These are phyloP conservation scores for Pelargonium australe DNA, from an alignment of 441 rosid genomes.

Conservation along the genomic window DNA sequence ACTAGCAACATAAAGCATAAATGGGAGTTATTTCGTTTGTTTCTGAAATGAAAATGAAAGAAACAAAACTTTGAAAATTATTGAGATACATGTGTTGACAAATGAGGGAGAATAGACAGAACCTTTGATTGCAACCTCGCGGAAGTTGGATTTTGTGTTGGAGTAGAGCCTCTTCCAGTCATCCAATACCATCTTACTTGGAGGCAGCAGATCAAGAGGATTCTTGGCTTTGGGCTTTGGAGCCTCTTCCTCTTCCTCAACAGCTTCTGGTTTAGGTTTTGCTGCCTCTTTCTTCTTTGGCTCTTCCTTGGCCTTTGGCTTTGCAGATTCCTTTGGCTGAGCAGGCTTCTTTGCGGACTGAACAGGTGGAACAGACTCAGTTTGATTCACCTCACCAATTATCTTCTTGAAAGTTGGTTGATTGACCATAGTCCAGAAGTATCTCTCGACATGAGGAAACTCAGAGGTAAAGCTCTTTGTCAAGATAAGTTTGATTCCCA, in stretches of 20 bases:
- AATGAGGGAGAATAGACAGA: neutral
- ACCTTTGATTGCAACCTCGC: conserved; percentile 93
- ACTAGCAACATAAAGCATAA: neutral
- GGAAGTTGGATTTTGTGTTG: conserved; percentile 89
- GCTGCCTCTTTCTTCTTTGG: conserved; percentile 59
- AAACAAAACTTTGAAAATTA: neutral
- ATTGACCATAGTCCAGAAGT: conserved; percentile 91
- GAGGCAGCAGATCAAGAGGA: conserved; percentile 87
- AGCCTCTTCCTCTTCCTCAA: conserved; percentile 65
- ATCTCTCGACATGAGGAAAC: conserved; percentile 91
- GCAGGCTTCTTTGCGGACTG: conserved; percentile 55
- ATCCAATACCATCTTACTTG: conserved; percentile 84
- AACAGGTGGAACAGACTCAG: conserved; percentile 53
- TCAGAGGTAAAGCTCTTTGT: conserved; percentile 72
- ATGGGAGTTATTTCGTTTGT: neutral
- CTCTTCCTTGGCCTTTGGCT: conserved; percentile 56
- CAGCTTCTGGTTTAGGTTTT: conserved; percentile 44
- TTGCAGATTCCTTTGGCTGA: conserved; percentile 43
- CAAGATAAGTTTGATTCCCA: conserved; percentile 47
- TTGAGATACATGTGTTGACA: neutral
- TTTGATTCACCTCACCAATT: conserved; percentile 69
- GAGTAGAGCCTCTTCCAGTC: conserved; percentile 99
- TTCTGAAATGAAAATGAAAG: neutral
- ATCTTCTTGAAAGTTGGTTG: conserved; percentile 80
- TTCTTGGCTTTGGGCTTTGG: conserved; percentile 92